phyloP scores from a whole-genome alignment of 2,329 filamentous ascomycete species.

The Aspergillus hortae region DNA sequence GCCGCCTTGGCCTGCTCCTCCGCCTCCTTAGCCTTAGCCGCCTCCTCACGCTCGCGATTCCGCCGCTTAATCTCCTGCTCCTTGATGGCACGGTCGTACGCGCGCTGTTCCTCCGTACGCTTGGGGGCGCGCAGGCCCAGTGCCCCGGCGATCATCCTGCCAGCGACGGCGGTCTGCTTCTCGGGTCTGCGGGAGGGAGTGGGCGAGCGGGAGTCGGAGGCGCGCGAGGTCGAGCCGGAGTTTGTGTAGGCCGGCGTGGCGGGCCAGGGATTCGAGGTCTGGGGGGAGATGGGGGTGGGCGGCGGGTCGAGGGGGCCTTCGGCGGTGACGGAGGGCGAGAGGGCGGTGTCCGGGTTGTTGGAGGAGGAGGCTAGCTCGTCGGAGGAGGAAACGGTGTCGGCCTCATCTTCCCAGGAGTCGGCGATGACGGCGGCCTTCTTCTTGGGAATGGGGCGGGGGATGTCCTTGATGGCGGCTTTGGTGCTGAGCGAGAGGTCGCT shows the following conservation, averaged over 20 bases:
- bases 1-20: conserved; percentile 72
- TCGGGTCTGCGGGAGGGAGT: conserved; percentile 58
- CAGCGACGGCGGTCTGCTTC: conserved; percentile 89
- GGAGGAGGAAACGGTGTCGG: conserved; percentile 15
- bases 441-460: conserved; percentile 18
- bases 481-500: conserved; percentile 28
- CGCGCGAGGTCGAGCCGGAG: conserved; percentile 1
- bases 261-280: conserved; percentile 22
- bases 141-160: conserved; percentile 83
- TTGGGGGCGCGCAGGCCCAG: conserved; percentile 76
- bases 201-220: conserved; percentile 11
- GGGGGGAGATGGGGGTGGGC: conserved; percentile 63
- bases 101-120: conserved; percentile 81
- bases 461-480: conserved; percentile 27
- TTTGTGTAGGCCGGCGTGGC: conserved; percentile 14
- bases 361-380: not conserved
- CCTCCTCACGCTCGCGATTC: conserved; percentile 67
- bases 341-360: conserved; percentile 11
- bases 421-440: conserved; percentile 50
- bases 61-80: conserved; percentile 79
- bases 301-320: conserved; percentile 54
- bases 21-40: conserved; percentile 60
- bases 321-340: conserved; percentile 24
- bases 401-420: conserved; percentile 78
- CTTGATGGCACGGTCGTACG: conserved; percentile 76